Evolutionary conservation across 2,329 filamentous ascomycete genomes (phyloP).

Genomic region (Parastagonospora avenae): DNA sequence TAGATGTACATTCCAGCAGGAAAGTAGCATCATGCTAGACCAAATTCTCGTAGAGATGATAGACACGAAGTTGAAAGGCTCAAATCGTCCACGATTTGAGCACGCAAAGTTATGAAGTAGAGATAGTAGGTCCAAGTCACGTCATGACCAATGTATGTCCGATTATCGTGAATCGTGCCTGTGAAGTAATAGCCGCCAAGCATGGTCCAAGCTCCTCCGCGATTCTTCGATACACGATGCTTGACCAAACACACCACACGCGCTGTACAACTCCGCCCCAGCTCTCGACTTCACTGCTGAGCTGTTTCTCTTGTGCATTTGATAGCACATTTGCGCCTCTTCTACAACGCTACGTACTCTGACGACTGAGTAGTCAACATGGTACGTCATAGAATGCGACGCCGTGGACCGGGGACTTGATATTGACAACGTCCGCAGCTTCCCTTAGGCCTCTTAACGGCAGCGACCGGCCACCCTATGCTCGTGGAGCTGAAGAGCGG

Average conservation of each 20-base stretch:
- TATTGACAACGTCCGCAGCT: conserved; percentile 52
- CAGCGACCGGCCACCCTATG: conserved; percentile 97
- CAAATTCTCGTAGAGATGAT: too few species aligned
- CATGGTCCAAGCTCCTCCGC: background rate
- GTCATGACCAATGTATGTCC: background rate
- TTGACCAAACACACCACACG: background rate
- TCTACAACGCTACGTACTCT: background rate
- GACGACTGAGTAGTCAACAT: conserved; percentile 15
- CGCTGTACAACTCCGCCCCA: background rate
- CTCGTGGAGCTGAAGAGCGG: conserved; percentile 97
- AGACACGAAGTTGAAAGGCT: too few species aligned
- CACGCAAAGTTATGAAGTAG: too few species aligned
- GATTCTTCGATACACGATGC: background rate
- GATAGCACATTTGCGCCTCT: background rate
- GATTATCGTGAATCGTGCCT: too few species aligned
- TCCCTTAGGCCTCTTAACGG: conserved; percentile 81
- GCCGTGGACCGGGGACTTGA: conserved; percentile 1
- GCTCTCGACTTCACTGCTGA: too few species aligned
- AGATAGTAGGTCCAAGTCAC: background rate
- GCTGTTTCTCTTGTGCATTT: too few species aligned
- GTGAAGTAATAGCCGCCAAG: background rate
- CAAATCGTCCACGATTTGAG: too few species aligned
- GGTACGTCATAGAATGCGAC: conserved; percentile 23
- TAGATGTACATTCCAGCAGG: too few species aligned
- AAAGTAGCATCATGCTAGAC: too few species aligned